Conservation (phyloP, 257 asterid genomes). For the Solanum tacnaense region DNA sequence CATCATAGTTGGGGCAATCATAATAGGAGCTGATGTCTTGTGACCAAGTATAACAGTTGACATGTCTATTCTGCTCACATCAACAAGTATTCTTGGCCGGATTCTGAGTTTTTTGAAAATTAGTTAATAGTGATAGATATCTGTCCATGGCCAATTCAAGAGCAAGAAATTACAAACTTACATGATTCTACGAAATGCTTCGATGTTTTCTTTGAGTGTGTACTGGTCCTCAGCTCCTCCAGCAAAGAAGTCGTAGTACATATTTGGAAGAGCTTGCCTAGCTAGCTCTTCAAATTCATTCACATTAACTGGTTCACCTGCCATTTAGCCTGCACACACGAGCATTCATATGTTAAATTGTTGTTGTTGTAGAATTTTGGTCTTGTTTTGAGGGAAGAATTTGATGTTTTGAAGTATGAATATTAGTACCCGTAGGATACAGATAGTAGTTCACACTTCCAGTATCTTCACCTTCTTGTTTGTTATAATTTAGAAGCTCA, state of each 20-base stretch:
- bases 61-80: slow-evolving; percentile 42
- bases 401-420: not conserved
- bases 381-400: not conserved
- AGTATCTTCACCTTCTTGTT: not conserved
- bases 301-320: slow-evolving; percentile 31
- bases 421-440: not conserved
- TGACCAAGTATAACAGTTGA: slow-evolving; percentile 39
- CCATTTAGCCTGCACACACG: slow-evolving; percentile 24
- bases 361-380: not conserved
- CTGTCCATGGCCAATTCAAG: not conserved
- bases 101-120: slow-evolving; percentile 17
- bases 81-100: slow-evolving; percentile 41
- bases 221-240: slow-evolving; percentile 65
- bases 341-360: not conserved
- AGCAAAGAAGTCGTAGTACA: slow-evolving; percentile 44
- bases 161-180: slow-evolving; percentile 5
- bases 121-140: not conserved
- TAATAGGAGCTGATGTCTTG: slow-evolving; percentile 36
- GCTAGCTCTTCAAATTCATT: slow-evolving; percentile 51
- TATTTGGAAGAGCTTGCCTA: slow-evolving; percentile 51
- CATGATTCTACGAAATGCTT: slow-evolving; percentile 43
- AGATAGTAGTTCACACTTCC: not conserved
- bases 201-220: slow-evolving; percentile 40
- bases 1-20: slow-evolving; percentile 45
- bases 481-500: not conserved